Percentiles rank a stretch among this genome's conserved stretches.
phyloP scores from a whole-genome alignment of 176 grass and related monocot species.

The Triticum monococcum region DNA sequence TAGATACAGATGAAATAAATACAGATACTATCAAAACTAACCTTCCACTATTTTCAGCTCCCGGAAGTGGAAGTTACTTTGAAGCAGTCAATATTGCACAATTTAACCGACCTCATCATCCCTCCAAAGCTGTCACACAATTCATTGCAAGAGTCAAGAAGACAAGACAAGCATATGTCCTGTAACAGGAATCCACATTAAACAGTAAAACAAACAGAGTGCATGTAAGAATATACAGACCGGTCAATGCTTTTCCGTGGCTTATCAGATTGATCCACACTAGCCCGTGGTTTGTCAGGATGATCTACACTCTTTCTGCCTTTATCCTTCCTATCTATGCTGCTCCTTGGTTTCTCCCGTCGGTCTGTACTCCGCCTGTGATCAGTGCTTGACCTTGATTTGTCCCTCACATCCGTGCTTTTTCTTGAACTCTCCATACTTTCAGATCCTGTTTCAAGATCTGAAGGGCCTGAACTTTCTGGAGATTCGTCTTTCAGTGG shows the following conservation, averaged over 20 bases:
- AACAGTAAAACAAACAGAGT: not conserved
- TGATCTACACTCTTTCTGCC: conserved; percentile 63
- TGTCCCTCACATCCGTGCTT: conserved; percentile 63
- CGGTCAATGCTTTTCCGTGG: conserved; percentile 95
- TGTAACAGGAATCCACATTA: conserved; percentile 23
- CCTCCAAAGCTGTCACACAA: conserved; percentile 74
- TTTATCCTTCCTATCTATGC: conserved; percentile 75
- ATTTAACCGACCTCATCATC: conserved; percentile 84
- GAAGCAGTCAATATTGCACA: conserved; percentile 98
- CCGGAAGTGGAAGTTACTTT: conserved; percentile 70
- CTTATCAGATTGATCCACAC: conserved; percentile 73
- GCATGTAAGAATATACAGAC: conserved; percentile 44
- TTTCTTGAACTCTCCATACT: conserved; percentile 57
- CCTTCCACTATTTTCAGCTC: conserved; percentile 51
- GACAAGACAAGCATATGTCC: not conserved
- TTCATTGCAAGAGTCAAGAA: conserved; percentile 26
- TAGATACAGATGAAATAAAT: conserved; percentile 34
- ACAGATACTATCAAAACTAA: conserved; percentile 44
- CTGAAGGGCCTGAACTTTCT: conserved; percentile 45
- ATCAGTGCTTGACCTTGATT: conserved; percentile 64
- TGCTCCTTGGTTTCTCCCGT: conserved; percentile 65
- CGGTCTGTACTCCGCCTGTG: conserved; percentile 43
- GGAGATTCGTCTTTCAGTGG: conserved; percentile 43
- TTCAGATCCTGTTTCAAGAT: conserved; percentile 50
- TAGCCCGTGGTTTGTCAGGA: conserved; percentile 60